A percentile compares a stretch with the other conserved stretches of the same genome.
Conservation (phyloP, 176 grass and related monocot species). For the Oryza meridionalis region DNA sequence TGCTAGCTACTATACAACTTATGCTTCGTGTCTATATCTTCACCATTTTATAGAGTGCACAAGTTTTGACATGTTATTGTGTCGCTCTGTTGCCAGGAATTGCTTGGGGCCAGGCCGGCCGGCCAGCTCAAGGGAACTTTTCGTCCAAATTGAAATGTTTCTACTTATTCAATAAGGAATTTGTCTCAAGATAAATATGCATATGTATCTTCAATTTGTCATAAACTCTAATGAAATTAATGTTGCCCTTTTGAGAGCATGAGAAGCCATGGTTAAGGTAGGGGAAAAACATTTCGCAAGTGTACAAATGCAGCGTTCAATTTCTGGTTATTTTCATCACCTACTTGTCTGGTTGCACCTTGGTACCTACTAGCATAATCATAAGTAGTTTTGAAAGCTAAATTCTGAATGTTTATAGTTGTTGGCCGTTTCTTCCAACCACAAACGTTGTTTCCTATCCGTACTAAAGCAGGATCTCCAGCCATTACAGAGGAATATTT, state of each 20-base stretch:
- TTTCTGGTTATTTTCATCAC: background rate
- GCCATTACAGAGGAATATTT: slow-evolving; percentile 30
- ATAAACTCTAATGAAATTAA: background rate
- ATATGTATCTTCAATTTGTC: no score
- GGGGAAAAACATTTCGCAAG: background rate
- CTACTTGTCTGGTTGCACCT: slow-evolving; percentile 13
- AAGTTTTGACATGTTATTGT: no score
- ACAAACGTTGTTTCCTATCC: slow-evolving; percentile 29
- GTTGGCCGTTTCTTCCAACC: slow-evolving; percentile 9
- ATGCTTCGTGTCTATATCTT: background rate
- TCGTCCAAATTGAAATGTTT: background rate
- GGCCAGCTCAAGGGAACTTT: background rate
- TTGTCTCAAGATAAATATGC: no score
- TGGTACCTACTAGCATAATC: background rate
- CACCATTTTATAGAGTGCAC: no score
- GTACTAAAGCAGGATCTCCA: slow-evolving; percentile 20
- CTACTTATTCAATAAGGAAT: background rate
- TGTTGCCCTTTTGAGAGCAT: background rate
- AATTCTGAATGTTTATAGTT: background rate
- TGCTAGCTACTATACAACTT: background rate
- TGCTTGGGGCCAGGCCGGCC: no score
- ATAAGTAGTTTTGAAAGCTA: slow-evolving; percentile 5
- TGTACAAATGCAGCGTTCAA: background rate
- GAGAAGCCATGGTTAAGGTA: background rate
- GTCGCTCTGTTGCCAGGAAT: no score